Evolutionary conservation across 495 filamentous ascomycete species (phyloP), one percentile per base, ranked within the genome.

Genomic region (Xylaria acuta): DNA sequence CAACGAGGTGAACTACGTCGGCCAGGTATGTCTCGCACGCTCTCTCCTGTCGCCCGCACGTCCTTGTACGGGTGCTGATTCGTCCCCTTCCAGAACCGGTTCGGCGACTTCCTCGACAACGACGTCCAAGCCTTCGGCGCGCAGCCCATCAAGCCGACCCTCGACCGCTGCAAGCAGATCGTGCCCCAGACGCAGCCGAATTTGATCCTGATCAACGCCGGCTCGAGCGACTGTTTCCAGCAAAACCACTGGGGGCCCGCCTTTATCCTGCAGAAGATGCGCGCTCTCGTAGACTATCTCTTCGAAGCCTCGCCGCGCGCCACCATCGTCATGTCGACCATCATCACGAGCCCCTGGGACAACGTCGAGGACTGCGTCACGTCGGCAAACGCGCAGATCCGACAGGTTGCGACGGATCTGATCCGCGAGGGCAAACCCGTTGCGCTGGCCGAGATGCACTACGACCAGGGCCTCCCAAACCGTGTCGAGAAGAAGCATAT

Each of bases 401-500:
- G 78, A 34, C 79, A 82, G 22, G 79, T 81, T 25, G 81, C 81
- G 5, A 73, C 70, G 5, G 76, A 83, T 34, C 73, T 84, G 22
- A 81, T 82, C 59, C 80, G 81, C 9, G 74, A 82, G 62, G 78
- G 80, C 8, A 80, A 79, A 30, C 74, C 78, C 34, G 71, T 75
- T 22, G 60, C 64, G 22, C 69, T 80, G 66, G 72, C 74, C 3
- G 76, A 74, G 27, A 78, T 77, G 71, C 73, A 80, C 49, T 68
- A 58, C 59, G 71, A 76, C 41, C 67, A 81, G 72, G 70, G 70
- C 45, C 22, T 76, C 6, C 64, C 82, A 59, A 65, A 81, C 74
- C 75, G 77, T 40, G 71, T 78, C 49, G 49, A 71, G 79, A 67
- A 60, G 66, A 60, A 72, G 65, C 64, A 78, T 77, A 75, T 80